Conservation (phyloP, 768 basidiomycete species). For the Strobilomyces confusus region DNA sequence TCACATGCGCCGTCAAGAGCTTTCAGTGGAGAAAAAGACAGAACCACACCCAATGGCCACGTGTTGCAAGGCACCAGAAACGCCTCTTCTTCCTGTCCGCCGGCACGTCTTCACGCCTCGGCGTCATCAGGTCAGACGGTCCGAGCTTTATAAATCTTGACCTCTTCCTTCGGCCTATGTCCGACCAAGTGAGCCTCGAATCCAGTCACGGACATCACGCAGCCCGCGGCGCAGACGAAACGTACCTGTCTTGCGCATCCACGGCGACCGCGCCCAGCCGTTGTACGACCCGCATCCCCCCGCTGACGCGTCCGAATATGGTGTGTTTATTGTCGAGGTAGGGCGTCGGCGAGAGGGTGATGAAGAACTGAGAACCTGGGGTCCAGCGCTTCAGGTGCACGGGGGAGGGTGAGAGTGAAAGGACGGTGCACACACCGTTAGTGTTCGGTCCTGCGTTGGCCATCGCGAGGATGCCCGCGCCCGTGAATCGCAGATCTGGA, state of each 20-base stretch:
- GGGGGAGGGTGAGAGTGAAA: background rate
- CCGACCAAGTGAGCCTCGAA: background rate
- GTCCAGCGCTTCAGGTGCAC: conserved; percentile 17
- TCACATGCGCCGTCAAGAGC: too few species aligned
- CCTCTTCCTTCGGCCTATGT: conserved; percentile 61
- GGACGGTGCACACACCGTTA: conserved; percentile 48
- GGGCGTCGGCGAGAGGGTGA: conserved; percentile 79
- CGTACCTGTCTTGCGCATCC: conserved; percentile 76
- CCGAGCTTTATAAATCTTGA: conserved; percentile 83
- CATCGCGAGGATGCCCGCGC: conserved; percentile 94
- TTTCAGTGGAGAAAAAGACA: too few species aligned
- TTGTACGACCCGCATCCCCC: conserved; percentile 91
- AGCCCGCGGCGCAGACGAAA: too few species aligned
- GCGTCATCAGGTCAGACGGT: conserved; percentile 7
- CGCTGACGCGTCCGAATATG: conserved; percentile 85
- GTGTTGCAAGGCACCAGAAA: too few species aligned
- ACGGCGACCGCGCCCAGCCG: conserved; percentile 87
- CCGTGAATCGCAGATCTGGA: conserved; percentile 89
- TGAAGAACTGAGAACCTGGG: conserved; percentile 91
- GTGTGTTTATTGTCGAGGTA: conserved; percentile 84
- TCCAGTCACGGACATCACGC: background rate
- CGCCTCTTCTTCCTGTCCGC: too few species aligned
- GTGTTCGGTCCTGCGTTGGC: conserved; percentile 97
- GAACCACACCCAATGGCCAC: too few species aligned
- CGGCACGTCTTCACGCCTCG: background rate